phyloP scores from a whole-genome alignment of 2,329 filamentous ascomycete genomes.

The Calonectria pteridis region DNA sequence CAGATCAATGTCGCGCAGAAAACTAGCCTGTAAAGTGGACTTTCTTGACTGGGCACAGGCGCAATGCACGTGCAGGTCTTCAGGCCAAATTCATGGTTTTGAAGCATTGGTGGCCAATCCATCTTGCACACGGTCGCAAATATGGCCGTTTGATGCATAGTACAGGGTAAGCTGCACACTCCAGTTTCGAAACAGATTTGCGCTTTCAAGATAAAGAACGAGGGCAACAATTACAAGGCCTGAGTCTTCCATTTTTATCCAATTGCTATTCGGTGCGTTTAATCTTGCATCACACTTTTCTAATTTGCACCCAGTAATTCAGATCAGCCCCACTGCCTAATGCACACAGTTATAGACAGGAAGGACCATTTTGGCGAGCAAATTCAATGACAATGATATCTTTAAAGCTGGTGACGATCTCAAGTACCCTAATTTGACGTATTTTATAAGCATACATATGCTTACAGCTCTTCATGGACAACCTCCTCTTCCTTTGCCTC shows the following conservation, averaged over 20 bases:
- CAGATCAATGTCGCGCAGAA: not conserved
- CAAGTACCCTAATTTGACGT: not conserved
- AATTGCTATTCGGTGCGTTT: too few species aligned
- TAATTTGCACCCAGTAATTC: too few species aligned
- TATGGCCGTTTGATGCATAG: not conserved
- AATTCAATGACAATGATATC: not conserved
- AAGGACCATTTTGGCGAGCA: not conserved
- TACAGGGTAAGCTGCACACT: not conserved
- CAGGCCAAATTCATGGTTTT: not conserved
- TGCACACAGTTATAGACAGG: not conserved
- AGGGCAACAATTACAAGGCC: not conserved
- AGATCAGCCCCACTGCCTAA: not conserved
- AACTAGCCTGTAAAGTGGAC: not conserved
- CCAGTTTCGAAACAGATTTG: not conserved
- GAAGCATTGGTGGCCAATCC: too few species aligned
- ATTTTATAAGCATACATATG: not conserved
- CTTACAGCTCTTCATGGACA: conserved; percentile 65
- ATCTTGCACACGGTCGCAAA: not conserved
- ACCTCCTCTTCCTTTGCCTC: conserved; percentile 41
- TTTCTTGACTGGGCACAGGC: not conserved
- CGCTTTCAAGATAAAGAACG: not conserved
- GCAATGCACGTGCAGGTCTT: not conserved
- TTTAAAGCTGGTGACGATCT: not conserved
- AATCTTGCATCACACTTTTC: too few species aligned
- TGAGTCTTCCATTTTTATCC: too few species aligned